A percentile compares a stretch with the other conserved stretches of the same genome.
Evolutionary conservation across 768 basidiomycete genomes (phyloP).

Genomic region (Lyophyllum atratum): DNA sequence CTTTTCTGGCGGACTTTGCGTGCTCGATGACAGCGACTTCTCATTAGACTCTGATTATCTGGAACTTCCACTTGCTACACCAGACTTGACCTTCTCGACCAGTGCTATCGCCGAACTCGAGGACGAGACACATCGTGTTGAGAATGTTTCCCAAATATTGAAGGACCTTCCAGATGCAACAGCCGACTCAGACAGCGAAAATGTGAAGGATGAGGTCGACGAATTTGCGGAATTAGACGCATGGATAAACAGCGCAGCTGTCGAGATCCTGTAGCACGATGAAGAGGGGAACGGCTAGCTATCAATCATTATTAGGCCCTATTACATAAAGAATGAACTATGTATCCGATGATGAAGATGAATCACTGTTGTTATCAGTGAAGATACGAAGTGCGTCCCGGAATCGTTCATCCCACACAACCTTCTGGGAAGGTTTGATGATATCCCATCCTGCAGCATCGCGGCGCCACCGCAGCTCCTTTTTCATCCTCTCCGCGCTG

Average conservation of each 20-base stretch:
- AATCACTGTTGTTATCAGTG: slow-evolving; percentile 29
- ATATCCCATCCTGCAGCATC: slow-evolving; percentile 82
- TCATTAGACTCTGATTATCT: slow-evolving; percentile 29
- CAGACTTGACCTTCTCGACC: slow-evolving; percentile 3
- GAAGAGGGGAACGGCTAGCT: not conserved
- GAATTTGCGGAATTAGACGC: slow-evolving; percentile 67
- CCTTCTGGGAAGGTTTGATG: slow-evolving; percentile 59
- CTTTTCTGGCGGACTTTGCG: not conserved
- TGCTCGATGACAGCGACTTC: slow-evolving; percentile 26
- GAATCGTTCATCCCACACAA: slow-evolving; percentile 81
- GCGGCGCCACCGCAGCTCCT: slow-evolving; percentile 83
- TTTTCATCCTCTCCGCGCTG: slow-evolving; percentile 83
- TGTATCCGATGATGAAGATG: slow-evolving; percentile 10
- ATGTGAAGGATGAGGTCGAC: slow-evolving; percentile 32
- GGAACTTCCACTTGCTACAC: not conserved
- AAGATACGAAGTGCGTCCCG: slow-evolving; percentile 62
- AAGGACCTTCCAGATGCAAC: not conserved
- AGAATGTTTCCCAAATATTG: not conserved
- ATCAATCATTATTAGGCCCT: not conserved
- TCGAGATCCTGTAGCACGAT: slow-evolving; percentile 45
- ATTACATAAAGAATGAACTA: not conserved
- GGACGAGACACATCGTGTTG: not conserved
- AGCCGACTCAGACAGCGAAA: not conserved
- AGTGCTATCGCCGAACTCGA: not conserved
- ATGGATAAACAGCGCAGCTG: slow-evolving; percentile 68